phyloP scores from a whole-genome alignment of 2,329 filamentous ascomycete species.

The Capronia coronata region DNA sequence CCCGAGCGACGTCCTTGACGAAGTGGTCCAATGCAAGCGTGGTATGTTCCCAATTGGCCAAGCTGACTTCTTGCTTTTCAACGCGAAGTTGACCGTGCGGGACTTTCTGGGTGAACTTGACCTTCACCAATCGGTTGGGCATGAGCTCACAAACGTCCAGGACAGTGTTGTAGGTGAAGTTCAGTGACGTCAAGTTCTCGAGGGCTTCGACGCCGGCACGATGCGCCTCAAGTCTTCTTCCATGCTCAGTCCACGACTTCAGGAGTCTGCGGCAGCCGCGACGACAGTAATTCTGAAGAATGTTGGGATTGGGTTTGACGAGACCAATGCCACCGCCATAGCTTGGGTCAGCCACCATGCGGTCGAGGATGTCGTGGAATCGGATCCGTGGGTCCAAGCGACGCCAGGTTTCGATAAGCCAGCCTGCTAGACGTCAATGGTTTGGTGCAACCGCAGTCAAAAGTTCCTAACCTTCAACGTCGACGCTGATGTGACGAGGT shows the following conservation, averaged over 20 bases:
- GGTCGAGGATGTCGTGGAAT: slow-evolving; percentile 31
- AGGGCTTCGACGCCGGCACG: slow-evolving; percentile 30
- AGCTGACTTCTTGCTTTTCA: background rate
- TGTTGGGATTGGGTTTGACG: slow-evolving; percentile 27
- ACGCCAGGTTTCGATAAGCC: slow-evolving; percentile 33
- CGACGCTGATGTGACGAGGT: slow-evolving; percentile 31
- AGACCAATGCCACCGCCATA: slow-evolving; percentile 5
- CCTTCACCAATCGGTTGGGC: slow-evolving; percentile 2
- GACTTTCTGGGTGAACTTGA: background rate
- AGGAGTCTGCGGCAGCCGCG: slow-evolving; percentile 30
- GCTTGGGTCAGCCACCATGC: slow-evolving; percentile 27
- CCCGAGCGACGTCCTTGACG: background rate
- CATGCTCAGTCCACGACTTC: slow-evolving; percentile 22
- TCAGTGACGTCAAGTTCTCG: slow-evolving; percentile 26
- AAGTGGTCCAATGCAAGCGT: slow-evolving; percentile 6
- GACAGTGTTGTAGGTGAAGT: slow-evolving; percentile 30
- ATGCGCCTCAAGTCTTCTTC: slow-evolving; percentile 13
- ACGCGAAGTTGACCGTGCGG: background rate
- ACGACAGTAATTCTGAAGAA: slow-evolving; percentile 31
- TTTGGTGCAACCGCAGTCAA: background rate
- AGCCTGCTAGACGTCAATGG: slow-evolving; percentile 14
- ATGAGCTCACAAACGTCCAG: background rate
- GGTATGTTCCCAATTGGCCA: background rate
- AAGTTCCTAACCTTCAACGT: slow-evolving; percentile 22
- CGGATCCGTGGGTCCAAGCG: slow-evolving; percentile 29